Evolutionary conservation across 2,329 filamentous ascomycete genomes (phyloP).

Genomic region (Atkinsonella hypoxylon): DNA sequence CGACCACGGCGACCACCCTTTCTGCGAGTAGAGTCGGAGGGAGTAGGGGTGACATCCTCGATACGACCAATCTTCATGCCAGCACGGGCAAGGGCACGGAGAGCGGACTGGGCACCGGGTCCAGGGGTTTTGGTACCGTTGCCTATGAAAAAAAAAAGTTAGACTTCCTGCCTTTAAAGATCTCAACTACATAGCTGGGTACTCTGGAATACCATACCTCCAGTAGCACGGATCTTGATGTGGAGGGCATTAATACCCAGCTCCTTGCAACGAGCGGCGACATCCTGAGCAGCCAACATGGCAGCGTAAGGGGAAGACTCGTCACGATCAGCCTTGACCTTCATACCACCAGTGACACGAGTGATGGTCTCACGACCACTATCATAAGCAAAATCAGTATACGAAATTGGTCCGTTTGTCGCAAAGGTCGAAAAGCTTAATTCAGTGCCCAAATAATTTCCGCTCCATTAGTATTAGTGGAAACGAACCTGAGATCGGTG

Average conservation of each 20-base stretch:
- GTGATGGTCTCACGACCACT: constrained; percentile 99
- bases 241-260: constrained; percentile 80
- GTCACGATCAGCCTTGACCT: constrained; percentile 99
- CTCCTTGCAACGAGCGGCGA: constrained; percentile 73
- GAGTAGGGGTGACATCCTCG: constrained; percentile 98
- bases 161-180: neutral
- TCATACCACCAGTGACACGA: constrained; percentile 99
- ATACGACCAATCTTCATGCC: constrained; percentile 99
- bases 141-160: constrained; percentile 35
- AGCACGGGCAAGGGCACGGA: constrained; percentile 95
- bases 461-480: constrained; percentile 6
- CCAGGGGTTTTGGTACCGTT: constrained; percentile 99
- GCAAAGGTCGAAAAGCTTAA: neutral
- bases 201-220: constrained; percentile 49
- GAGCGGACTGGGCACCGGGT: constrained; percentile 96
- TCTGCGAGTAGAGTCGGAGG: constrained; percentile 97
- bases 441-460: neutral
- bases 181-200: neutral
- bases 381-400: constrained; percentile 22
- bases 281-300: constrained; percentile 99
- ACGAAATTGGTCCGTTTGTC: neutral
- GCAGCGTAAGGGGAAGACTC: constrained; percentile 99
- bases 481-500: constrained; percentile 89
- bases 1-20: constrained; percentile 99
- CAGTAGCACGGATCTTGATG: constrained; percentile 99